These are phyloP conservation scores for Tylopilus felleus DNA, from an alignment of 768 basidiomycete genomes.

Conservation along the genomic window DNA sequence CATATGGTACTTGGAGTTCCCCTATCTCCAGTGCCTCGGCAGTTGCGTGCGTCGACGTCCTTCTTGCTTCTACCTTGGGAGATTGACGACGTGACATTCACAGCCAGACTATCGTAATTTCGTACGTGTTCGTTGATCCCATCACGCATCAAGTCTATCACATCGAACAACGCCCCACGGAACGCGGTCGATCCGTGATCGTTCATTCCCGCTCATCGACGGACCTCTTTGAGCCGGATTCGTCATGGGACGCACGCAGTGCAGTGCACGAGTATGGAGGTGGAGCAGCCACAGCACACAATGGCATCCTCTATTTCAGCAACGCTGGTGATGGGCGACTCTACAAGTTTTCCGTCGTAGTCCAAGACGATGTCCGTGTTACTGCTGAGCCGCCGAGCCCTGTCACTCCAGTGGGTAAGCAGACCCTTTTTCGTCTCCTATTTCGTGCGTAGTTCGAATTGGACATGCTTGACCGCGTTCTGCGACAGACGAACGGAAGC, in stretches of 20 bases:
- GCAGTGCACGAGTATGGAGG: slow-evolving; percentile 1
- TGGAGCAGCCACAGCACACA: not conserved
- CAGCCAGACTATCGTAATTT: not conserved
- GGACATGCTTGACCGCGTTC: too few relatives aligned
- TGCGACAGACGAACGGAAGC: not conserved
- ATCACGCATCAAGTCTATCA: not conserved
- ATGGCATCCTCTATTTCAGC: not conserved
- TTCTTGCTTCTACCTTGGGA: not conserved
- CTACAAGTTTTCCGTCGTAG: not conserved
- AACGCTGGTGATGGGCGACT: not conserved
- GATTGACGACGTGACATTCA: not conserved
- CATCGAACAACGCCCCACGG: not conserved
- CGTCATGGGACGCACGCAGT: not conserved
- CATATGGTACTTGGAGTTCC: not conserved
- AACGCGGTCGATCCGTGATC: slow-evolving; percentile 1
- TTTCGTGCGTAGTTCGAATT: not conserved
- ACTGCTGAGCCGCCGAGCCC: not conserved
- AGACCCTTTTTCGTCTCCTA: not conserved
- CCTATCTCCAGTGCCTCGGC: not conserved
- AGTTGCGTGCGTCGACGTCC: not conserved
- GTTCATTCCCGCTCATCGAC: not conserved
- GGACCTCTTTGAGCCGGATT: not conserved
- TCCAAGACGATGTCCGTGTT: not conserved
- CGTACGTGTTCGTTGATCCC: slow-evolving; percentile 1
- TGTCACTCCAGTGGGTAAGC: not conserved